These are phyloP conservation scores for Rugonectria rugulosa DNA, from an alignment of 2,329 filamentous ascomycete species.

Conservation along the genomic window DNA sequence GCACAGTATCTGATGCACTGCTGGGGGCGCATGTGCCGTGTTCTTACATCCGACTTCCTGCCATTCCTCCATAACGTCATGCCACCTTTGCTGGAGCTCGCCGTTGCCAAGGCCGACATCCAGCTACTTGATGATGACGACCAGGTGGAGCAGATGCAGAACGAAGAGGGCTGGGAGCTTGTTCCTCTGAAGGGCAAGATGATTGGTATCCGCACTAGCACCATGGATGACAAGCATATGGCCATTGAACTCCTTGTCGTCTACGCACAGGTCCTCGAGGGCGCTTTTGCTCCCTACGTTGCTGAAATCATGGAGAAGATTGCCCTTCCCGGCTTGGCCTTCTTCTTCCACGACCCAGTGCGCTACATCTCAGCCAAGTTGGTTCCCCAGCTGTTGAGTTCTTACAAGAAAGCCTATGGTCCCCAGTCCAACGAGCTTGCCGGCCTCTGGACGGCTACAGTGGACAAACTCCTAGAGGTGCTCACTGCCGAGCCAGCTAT, in stretches of 20 bases:
- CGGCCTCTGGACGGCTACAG: conserved; percentile 84
- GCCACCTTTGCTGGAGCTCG: conserved; percentile 89
- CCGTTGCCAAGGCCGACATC: conserved; percentile 95
- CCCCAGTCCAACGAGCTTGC: conserved; percentile 78
- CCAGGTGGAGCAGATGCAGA: conserved; percentile 88
- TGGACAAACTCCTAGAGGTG: conserved; percentile 92
- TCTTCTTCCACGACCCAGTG: conserved; percentile 99
- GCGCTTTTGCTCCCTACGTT: conserved; percentile 89
- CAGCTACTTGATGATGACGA: conserved; percentile 96
- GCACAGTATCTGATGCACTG: conserved; percentile 98
- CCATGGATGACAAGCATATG: conserved; percentile 98
- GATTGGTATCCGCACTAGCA: conserved; percentile 97
- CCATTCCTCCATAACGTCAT: conserved; percentile 94
- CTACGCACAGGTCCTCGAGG: conserved; percentile 95
- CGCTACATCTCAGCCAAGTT: conserved; percentile 94
- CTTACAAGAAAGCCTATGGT: conserved; percentile 92
- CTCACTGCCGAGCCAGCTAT: conserved; percentile 93
- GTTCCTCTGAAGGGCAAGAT: conserved; percentile 97
- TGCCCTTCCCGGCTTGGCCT: conserved; percentile 88
- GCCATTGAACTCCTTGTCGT: conserved; percentile 98
- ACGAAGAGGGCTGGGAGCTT: conserved; percentile 97
- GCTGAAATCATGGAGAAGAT: conserved; percentile 96
- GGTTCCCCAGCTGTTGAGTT: conserved; percentile 90
- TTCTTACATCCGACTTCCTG: conserved; percentile 88
- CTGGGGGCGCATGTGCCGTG: conserved; percentile 98